phyloP scores from a whole-genome alignment of 2,329 filamentous ascomycete species.

The Colletotrichum orbiculare region DNA sequence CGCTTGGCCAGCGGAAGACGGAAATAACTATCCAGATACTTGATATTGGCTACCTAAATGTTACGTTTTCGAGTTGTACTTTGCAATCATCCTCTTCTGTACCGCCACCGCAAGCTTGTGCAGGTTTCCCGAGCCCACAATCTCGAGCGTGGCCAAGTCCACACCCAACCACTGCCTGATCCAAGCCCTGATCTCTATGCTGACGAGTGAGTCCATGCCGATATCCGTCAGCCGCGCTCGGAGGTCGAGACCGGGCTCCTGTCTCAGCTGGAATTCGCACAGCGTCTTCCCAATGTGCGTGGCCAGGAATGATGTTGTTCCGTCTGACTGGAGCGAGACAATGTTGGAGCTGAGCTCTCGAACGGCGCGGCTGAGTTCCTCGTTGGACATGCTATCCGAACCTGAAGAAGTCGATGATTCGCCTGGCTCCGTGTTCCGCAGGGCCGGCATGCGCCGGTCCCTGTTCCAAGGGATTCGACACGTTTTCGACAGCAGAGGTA shows the following conservation, averaged over 20 bases:
- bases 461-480: slow-evolving; percentile 37
- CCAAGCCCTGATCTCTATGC: slow-evolving; percentile 39
- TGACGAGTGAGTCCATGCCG: slow-evolving; percentile 40
- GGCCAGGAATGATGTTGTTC: slow-evolving; percentile 17
- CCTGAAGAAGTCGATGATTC: not conserved
- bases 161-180: slow-evolving; percentile 38
- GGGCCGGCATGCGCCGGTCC: slow-evolving; percentile 41
- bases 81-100: slow-evolving; percentile 7
- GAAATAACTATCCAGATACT: not conserved
- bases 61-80: slow-evolving; percentile 14
- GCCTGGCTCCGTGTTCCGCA: slow-evolving; percentile 34
- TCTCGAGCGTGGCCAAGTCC: slow-evolving; percentile 37
- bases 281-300: slow-evolving; percentile 15
- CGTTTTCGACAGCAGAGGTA: slow-evolving; percentile 8
- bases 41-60: not conserved
- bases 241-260: slow-evolving; percentile 25
- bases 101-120: slow-evolving; percentile 10
- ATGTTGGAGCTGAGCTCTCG: slow-evolving; percentile 17
- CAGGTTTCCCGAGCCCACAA: slow-evolving; percentile 7
- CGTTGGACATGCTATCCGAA: slow-evolving; percentile 6
- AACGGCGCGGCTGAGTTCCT: slow-evolving; percentile 9
- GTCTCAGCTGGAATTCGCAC: slow-evolving; percentile 33
- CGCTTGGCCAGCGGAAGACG: no score
- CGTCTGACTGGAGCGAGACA: slow-evolving; percentile 13
- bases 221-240: slow-evolving; percentile 25